Evolutionary conservation across 208 protist genomes (phyloP).

Genomic region (Trypanosomatidae sp.): DNA sequence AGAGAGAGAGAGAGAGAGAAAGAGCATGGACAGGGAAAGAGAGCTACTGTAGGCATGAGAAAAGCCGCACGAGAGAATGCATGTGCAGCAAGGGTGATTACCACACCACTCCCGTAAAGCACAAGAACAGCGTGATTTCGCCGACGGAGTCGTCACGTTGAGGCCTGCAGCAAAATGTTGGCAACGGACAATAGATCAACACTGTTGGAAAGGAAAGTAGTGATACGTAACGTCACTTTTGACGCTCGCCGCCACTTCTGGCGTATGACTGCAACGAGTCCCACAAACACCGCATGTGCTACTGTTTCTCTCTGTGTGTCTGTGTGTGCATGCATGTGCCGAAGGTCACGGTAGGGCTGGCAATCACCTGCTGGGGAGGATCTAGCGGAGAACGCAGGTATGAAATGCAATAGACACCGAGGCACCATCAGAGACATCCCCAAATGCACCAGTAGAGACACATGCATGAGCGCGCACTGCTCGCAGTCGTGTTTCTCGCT

Average conservation of each 20-base stretch:
- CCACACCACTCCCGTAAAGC: not conserved
- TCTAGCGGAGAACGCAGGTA: not conserved
- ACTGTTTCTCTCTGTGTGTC: not conserved
- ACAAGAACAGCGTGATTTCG: not conserved
- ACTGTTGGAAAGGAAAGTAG: not conserved
- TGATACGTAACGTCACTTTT: no score
- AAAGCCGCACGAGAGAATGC: not conserved
- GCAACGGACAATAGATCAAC: not conserved
- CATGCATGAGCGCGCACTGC: not conserved
- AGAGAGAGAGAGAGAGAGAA: not conserved
- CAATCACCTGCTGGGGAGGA: not conserved
- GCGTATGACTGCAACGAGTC: not conserved
- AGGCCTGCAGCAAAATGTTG: not conserved
- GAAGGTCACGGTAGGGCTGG: not conserved
- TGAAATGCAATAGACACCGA: not conserved
- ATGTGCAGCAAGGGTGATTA: not conserved
- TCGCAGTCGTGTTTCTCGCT: not conserved
- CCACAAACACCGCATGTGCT: not conserved
- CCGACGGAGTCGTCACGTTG: not conserved
- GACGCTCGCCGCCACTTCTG: not conserved
- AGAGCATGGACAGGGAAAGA: no score
- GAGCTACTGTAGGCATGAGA: not conserved
- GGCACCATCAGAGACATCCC: not conserved
- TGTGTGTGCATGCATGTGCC: not conserved
- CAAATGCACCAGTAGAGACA: not conserved